Base-by-base conservation (phyloP, 768 basidiomycete genomes). In the Agaricus subrufescens region DNA sequence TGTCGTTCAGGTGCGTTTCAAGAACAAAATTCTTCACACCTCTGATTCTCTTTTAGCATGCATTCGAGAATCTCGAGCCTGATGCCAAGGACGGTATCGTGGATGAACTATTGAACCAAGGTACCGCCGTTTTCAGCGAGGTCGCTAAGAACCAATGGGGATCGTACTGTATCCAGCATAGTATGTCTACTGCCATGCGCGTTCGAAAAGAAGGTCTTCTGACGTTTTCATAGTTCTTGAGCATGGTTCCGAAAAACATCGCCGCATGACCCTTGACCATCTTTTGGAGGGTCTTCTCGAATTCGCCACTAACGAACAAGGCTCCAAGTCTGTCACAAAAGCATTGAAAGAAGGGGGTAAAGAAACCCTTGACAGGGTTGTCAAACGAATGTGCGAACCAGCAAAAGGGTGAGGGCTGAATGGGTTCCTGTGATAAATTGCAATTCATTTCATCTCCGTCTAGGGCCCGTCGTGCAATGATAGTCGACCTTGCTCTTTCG, bases 61-160 rank as follows among this genome's bases (percentile, higher is more conserved):
- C 89, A 0, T 92, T 92, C 62, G 89, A 91, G 69, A 91, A 92
- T 64, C 78, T 91, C 0, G 90, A 91, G 68, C 85, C 88, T 39
- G 83, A 82, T 34, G 89, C 89, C 4, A 91, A 92, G 67, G 89
- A 91, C 54, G 89, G 87, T 0, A 92, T 92, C 56, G 85, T 92
- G 5, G 86, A 90, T 54, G 90, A 92, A 63, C 67, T 92, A n/a
- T 79, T 92, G 55, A 85, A 87, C 57, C 84, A 88, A 54, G 89
- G 89, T 12, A 67, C 79, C 1, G 67, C 66, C 0, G 76, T 87
- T 26, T 92, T 92, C 60, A 76, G 80, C 23, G 87, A 91, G 61
- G 89, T 93, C 15, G 77, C 86, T 19, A 91, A 89, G 73, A 94
- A 84, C 58, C 91, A 93, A 65, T 94, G 91, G 91, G 91, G 91